phyloP scores from a whole-genome alignment of 768 basidiomycete genomes.

The Baorangia bicolor region DNA sequence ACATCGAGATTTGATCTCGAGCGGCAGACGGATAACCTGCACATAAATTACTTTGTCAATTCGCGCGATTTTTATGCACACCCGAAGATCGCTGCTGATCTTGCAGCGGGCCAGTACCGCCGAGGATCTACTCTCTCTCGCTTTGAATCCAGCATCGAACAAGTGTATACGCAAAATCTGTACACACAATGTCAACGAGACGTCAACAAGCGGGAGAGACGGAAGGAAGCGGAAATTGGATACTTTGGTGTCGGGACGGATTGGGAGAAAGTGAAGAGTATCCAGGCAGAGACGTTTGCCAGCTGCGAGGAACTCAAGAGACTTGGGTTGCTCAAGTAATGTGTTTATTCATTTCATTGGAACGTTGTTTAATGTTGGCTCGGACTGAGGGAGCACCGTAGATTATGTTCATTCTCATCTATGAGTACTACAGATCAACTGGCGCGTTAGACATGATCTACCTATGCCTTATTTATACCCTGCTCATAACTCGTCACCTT shows the following conservation, averaged over 20 bases:
- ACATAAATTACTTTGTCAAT: slow-evolving; percentile 85
- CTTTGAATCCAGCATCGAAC: slow-evolving; percentile 81
- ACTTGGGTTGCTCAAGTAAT: slow-evolving; percentile 52
- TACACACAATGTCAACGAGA: slow-evolving; percentile 72
- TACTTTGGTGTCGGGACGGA: slow-evolving; percentile 91
- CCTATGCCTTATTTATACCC: slow-evolving; percentile 32
- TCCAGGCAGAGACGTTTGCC: slow-evolving; percentile 67
- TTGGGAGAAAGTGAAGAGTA: slow-evolving; percentile 80
- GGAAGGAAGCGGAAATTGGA: slow-evolving; percentile 76
- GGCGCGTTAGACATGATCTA: not conserved
- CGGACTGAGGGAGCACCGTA: slow-evolving; percentile 2
- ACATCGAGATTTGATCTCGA: slow-evolving; percentile 64
- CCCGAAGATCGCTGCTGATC: slow-evolving; percentile 69
- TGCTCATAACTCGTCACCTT: not conserved
- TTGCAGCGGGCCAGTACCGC: slow-evolving; percentile 45
- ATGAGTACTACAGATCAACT: not conserved
- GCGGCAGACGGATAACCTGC: slow-evolving; percentile 66
- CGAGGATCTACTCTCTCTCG: slow-evolving; percentile 38
- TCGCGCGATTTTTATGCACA: slow-evolving; percentile 72
- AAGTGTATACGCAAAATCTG: slow-evolving; percentile 66
- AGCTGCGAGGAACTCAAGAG: slow-evolving; percentile 77
- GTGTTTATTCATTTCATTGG: slow-evolving; percentile 9
- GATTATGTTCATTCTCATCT: slow-evolving; percentile 10
- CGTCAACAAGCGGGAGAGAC: slow-evolving; percentile 62
- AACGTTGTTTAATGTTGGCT: slow-evolving; percentile 10